Percentiles rank a stretch among this genome's conserved stretches.
phyloP scores from a whole-genome alignment of 768 basidiomycete genomes.

The Phallus indusiatus region DNA sequence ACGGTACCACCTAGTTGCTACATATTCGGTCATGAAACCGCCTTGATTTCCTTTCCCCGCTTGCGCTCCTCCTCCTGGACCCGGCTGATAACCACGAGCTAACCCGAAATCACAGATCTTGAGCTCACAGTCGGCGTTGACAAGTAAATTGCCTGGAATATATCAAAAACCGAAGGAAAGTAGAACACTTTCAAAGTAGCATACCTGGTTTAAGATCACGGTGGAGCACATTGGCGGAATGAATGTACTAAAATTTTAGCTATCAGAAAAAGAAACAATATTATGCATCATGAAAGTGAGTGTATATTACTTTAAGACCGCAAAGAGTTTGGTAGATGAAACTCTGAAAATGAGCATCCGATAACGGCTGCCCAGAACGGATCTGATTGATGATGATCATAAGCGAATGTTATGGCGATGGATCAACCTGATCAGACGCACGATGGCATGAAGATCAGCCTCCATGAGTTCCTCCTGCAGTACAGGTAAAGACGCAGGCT shows the following conservation, averaged over 20 bases:
- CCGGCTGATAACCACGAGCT: conserved; percentile 87
- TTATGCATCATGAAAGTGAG: not conserved
- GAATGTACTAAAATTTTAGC: conserved; percentile 56
- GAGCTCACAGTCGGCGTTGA: conserved; percentile 96
- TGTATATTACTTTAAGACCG: conserved; percentile 58
- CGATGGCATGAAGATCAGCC: conserved; percentile 97
- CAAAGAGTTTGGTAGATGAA: conserved; percentile 99
- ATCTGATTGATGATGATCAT: conserved; percentile 36
- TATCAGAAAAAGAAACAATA: not conserved
- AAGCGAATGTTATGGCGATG: conserved; percentile 1
- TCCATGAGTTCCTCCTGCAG: conserved; percentile 97
- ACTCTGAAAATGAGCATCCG: conserved; percentile 88
- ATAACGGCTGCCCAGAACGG: conserved; percentile 79
- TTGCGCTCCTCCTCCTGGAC: conserved; percentile 51
- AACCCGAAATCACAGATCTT: conserved; percentile 99
- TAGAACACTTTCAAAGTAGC: not conserved
- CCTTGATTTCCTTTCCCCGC: conserved; percentile 37
- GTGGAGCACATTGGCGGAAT: conserved; percentile 95
- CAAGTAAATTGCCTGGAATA: conserved; percentile 64
- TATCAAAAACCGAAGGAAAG: not conserved
- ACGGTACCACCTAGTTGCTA: conserved; percentile 98
- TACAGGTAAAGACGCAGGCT: not conserved
- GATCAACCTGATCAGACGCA: conserved; percentile 27
- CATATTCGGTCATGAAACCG: conserved; percentile 99
- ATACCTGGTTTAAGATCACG: conserved; percentile 81